Evolutionary conservation across 2,329 filamentous ascomycete genomes (phyloP).

Genomic region (Cyphellophora attinorum): DNA sequence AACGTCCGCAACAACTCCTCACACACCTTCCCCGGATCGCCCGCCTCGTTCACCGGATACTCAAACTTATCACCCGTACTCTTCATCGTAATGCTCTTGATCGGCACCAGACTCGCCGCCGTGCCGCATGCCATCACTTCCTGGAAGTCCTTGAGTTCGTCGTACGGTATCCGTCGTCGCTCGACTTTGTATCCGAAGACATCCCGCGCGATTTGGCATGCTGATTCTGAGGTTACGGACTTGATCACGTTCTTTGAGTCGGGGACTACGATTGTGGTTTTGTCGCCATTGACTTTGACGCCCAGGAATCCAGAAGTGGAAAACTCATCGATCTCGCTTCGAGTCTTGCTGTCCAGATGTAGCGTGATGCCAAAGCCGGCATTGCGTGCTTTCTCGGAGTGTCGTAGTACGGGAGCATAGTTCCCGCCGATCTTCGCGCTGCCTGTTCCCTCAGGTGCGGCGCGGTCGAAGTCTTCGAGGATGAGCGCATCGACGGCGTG

Average conservation of each 20-base stretch:
- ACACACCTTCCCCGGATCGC: constrained; percentile 63
- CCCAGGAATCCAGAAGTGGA: constrained; percentile 91
- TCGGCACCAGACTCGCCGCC: constrained; percentile 81
- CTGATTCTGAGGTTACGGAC: constrained; percentile 72
- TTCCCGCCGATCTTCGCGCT: constrained; percentile 93
- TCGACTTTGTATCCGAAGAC: constrained; percentile 80
- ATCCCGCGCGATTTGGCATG: constrained; percentile 59
- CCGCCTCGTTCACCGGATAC: constrained; percentile 37
- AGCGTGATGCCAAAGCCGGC: constrained; percentile 90
- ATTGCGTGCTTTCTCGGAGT: constrained; percentile 69
- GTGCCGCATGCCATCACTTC: constrained; percentile 91
- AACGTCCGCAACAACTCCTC: constrained; percentile 63
- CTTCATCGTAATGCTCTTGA: constrained; percentile 75
- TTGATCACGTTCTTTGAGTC: constrained; percentile 82
- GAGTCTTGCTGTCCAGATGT: constrained; percentile 76
- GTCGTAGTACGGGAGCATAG: constrained; percentile 83
- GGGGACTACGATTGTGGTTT: constrained; percentile 65
- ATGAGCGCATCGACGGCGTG: constrained; percentile 81
- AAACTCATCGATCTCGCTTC: constrained; percentile 89
- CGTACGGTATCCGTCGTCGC: constrained; percentile 53
- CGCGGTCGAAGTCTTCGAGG: constrained; percentile 85
- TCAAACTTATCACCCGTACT: constrained; percentile 46
- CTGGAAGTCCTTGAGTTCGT: constrained; percentile 52
- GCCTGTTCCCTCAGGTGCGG: constrained; percentile 83
- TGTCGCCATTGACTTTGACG: constrained; percentile 50